Percentiles rank a stretch among this genome's conserved stretches.
Evolutionary conservation across 176 grass and related monocot genomes (phyloP).

Genomic region (Aegilops umbellulata): DNA sequence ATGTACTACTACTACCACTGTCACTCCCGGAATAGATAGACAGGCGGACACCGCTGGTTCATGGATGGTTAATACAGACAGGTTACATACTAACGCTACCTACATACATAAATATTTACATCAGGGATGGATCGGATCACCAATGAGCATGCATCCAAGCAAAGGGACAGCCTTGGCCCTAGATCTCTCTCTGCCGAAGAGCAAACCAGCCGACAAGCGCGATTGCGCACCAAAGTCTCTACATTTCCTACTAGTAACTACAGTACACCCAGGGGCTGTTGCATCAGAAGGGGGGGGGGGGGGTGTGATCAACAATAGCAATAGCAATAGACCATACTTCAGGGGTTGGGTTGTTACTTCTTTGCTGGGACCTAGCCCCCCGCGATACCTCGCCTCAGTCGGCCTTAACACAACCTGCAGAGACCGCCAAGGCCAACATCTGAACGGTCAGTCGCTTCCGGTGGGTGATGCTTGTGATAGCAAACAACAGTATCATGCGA

Average conservation of each 20-base stretch:
- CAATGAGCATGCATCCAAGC: not conserved
- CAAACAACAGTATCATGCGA: slow-evolving; percentile 24
- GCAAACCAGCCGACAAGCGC: too few relatives aligned
- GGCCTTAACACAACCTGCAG: slow-evolving; percentile 38
- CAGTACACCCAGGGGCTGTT: not conserved
- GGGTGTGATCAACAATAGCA: not conserved
- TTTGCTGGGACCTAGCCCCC: slow-evolving; percentile 17
- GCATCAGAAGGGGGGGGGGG: not conserved
- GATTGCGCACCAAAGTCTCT: not conserved
- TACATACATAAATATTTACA: not conserved
- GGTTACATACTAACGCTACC: not conserved
- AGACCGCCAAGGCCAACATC: not conserved
- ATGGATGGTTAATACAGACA: not conserved
- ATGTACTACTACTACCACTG: not conserved
- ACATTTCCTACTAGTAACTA: not conserved
- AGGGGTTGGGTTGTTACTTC: slow-evolving; percentile 21
- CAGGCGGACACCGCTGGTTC: not conserved
- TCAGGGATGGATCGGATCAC: not conserved
- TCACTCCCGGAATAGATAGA: not conserved
- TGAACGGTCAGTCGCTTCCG: slow-evolving; percentile 30
- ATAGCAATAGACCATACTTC: not conserved
- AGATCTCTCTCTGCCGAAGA: not conserved
- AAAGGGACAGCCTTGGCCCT: not conserved
- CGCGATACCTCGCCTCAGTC: slow-evolving; percentile 14
- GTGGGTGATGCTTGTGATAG: slow-evolving; percentile 3